phyloP scores from a whole-genome alignment of 2,329 filamentous ascomycete genomes.

The Colletotrichum sp. region DNA sequence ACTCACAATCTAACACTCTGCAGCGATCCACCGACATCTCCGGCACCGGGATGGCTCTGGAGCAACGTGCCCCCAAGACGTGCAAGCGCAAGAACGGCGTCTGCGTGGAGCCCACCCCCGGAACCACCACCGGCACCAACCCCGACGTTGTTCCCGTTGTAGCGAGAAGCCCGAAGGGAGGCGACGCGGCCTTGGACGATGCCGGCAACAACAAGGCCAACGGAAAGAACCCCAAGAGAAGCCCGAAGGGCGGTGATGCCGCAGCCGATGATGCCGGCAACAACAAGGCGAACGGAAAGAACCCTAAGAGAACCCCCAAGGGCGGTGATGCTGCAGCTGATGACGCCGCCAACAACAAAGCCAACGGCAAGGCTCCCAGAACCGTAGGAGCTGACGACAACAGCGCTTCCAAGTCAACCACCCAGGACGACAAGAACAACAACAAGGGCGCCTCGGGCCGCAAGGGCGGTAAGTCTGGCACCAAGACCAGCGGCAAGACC shows the following conservation, averaged over 20 bases:
- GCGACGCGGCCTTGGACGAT: background rate
- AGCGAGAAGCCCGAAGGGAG: background rate
- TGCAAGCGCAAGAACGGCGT: background rate
- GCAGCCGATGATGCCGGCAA: background rate
- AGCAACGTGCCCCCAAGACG: background rate
- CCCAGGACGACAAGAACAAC: background rate
- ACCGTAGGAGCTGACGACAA: background rate
- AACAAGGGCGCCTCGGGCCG: background rate
- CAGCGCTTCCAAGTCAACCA: background rate
- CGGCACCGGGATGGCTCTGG: background rate
- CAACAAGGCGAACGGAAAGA: background rate
- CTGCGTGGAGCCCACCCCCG: background rate
- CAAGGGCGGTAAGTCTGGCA: background rate
- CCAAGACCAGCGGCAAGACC: background rate
- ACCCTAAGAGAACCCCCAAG: background rate
- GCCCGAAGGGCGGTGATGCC: background rate
- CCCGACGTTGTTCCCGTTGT: background rate
- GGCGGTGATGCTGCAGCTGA: fast-evolving
- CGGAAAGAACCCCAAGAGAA: background rate
- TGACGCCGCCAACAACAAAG: background rate
- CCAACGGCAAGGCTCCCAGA: background rate
- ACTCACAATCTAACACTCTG: background rate
- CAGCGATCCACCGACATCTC: background rate
- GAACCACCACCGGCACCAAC: background rate
- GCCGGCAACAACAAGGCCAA: background rate